Evolutionary conservation across 805 yeast species (phyloP).

Genomic region (Yarrowia porcina): DNA sequence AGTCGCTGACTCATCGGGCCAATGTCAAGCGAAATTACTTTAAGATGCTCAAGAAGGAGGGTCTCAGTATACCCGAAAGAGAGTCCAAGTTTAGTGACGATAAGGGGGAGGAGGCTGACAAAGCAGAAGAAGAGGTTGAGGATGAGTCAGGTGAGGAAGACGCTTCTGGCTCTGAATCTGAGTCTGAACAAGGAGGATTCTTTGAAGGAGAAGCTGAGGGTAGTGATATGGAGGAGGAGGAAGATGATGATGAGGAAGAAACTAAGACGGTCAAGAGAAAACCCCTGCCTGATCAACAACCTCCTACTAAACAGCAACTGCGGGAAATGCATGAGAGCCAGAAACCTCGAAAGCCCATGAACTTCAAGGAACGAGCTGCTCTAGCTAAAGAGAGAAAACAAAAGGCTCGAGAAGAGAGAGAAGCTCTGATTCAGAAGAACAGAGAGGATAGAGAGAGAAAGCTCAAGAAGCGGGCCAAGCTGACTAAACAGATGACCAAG

Average conservation of each 20-base stretch:
- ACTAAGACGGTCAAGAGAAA: constrained; percentile 29
- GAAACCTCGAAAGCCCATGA: constrained; percentile 29
- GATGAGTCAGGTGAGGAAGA: constrained; percentile 22
- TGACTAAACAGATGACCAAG: constrained; percentile 46
- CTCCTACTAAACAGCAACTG: background rate
- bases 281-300: constrained; percentile 28
- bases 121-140: background rate
- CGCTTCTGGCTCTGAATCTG: background rate
- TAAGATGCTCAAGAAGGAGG: constrained; percentile 73
- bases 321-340: background rate
- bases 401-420: constrained; percentile 41
- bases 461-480: constrained; percentile 43
- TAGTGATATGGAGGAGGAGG: constrained; percentile 14
- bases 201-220: constrained; percentile 26
- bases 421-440: constrained; percentile 44
- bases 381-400: constrained; percentile 46
- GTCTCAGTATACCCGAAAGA: constrained; percentile 51
- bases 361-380: constrained; percentile 40
- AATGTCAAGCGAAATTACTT: constrained; percentile 76
- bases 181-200: background rate
- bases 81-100: constrained; percentile 25
- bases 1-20: constrained; percentile 73
- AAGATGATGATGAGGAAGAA: constrained; percentile 28
- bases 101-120: constrained; percentile 8
- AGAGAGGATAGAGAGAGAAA: constrained; percentile 41